These are phyloP conservation scores for Eleusine indica DNA, from an alignment of 176 grass and related monocot species.

Conservation along the genomic window DNA sequence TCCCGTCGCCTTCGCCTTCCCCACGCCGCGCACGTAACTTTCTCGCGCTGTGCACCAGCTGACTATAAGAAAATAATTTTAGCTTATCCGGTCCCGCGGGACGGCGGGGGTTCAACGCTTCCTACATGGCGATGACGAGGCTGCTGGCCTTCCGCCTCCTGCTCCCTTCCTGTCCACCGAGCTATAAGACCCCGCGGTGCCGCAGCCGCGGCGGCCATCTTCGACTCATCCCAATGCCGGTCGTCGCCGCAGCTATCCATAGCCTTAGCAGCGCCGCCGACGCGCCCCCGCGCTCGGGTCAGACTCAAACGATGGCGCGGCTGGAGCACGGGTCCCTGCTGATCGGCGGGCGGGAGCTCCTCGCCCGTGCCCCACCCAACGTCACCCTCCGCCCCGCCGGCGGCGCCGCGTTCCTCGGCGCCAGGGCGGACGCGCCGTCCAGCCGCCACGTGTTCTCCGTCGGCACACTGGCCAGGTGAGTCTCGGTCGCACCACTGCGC, in stretches of 20 bases:
- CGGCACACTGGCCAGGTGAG: slow-evolving; percentile 41
- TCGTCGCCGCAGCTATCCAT: background rate
- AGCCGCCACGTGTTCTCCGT: slow-evolving; percentile 52
- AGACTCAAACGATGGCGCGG: slow-evolving; percentile 9
- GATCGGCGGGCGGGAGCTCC: slow-evolving; percentile 35
- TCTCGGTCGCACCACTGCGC: background rate
- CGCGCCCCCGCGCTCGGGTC: background rate
- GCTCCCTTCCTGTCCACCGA: background rate
- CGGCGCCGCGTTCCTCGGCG: slow-evolving; percentile 49
- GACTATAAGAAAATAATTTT: background rate
- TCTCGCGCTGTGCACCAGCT: background rate
- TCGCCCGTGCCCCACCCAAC: slow-evolving; percentile 31
- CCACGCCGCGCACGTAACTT: background rate
- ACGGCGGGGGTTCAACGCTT: slow-evolving; percentile 7
- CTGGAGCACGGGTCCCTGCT: slow-evolving; percentile 38
- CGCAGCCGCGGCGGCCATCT: background rate
- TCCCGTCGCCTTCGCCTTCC: background rate
- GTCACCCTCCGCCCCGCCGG: slow-evolving; percentile 29
- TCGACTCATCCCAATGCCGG: slow-evolving; percentile 14
- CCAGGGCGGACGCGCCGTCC: slow-evolving; percentile 35
- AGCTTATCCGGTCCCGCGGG: slow-evolving; percentile 13
- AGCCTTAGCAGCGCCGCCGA: background rate
- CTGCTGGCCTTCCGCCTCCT: background rate
- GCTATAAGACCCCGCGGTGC: background rate
- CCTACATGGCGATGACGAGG: slow-evolving; percentile 43